phyloP scores from a whole-genome alignment of 352 stramenopile genomes.

The Phytophthora nicotianae region DNA sequence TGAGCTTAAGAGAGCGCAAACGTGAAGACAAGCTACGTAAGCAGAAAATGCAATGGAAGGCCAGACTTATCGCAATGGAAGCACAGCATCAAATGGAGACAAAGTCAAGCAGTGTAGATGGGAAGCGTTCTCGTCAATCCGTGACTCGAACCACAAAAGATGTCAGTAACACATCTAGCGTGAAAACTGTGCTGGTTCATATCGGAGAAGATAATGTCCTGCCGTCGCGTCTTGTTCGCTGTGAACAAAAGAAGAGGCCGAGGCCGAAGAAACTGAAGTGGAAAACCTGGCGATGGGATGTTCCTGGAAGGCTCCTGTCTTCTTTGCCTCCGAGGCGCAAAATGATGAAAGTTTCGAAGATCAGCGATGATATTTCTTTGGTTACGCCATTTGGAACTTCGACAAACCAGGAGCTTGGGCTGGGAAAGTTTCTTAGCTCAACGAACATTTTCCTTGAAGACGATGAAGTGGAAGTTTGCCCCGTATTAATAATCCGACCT shows the following conservation, averaged over 20 bases:
- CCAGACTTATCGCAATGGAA: constrained; percentile 66
- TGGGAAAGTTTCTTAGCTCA: constrained; percentile 51
- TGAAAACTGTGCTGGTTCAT: constrained; percentile 30
- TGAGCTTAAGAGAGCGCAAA: constrained; percentile 36
- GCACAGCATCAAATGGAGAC: constrained; percentile 46
- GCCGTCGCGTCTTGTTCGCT: constrained; percentile 48
- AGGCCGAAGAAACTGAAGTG: constrained; percentile 32
- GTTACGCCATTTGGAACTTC: constrained; percentile 37
- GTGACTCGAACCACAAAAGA: neutral
- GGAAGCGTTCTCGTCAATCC: neutral
- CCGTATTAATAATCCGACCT: constrained; percentile 60
- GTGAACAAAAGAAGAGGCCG: constrained; percentile 27
- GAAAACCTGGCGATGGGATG: constrained; percentile 27
- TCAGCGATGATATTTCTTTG: constrained; percentile 50
- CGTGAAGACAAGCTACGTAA: constrained; percentile 21
- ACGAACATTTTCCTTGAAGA: constrained; percentile 57
- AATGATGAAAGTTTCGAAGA: constrained; percentile 41
- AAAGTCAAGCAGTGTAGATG: neutral
- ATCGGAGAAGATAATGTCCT: constrained; percentile 29
- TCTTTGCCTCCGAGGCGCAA: constrained; percentile 18
- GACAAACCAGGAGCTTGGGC: constrained; percentile 17
- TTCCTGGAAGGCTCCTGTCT: constrained; percentile 16
- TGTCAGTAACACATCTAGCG: neutral
- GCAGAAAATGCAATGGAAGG: constrained; percentile 50
- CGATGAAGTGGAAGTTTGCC: constrained; percentile 71